A percentile compares a stretch with the other conserved stretches of the same genome.
Evolutionary conservation across 208 protist genomes (phyloP).

Genomic region (Novymonas esmeraldas): DNA sequence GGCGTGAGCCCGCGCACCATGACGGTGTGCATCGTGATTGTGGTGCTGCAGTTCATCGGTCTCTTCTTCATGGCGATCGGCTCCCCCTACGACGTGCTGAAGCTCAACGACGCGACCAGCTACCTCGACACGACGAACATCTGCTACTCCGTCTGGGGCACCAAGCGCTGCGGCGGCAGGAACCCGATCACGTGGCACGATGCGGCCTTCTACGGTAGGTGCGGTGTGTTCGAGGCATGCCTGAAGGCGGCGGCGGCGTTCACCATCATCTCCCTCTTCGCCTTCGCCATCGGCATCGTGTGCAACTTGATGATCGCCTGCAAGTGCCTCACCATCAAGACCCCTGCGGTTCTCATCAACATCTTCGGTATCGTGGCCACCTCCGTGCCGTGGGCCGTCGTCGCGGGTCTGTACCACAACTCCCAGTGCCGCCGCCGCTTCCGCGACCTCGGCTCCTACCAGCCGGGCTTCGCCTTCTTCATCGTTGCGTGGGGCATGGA

Average conservation of each 20-base stretch:
- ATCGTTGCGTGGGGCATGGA: conserved; percentile 28
- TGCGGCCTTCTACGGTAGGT: conserved; percentile 20
- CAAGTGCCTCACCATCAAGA: conserved; percentile 35
- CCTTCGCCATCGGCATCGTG: conserved; percentile 25
- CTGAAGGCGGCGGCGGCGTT: conserved; percentile 40
- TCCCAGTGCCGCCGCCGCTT: conserved; percentile 29
- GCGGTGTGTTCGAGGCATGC: conserved; percentile 39
- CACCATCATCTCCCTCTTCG: conserved; percentile 31
- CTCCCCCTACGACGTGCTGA: conserved; percentile 36
- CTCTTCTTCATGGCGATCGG: conserved; percentile 42
- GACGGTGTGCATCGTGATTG: conserved; percentile 12
- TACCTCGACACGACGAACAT: conserved; percentile 10
- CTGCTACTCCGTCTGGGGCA: conserved; percentile 42
- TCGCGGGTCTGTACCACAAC: conserved; percentile 41
- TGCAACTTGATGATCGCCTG: conserved; percentile 16
- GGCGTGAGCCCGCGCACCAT: conserved; percentile 10
- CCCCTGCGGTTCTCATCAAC: conserved; percentile 27
- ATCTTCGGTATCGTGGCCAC: conserved; percentile 32
- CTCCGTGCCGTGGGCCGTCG: conserved; percentile 26
- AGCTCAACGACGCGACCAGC: conserved; percentile 16
- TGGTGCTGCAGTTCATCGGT: conserved; percentile 31
- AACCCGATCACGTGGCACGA: conserved; percentile 33
- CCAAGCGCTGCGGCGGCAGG: conserved; percentile 29
- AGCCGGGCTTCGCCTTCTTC: conserved; percentile 37
- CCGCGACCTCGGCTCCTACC: conserved; percentile 27